These are phyloP conservation scores for Pyrus bretschneideri DNA, from an alignment of 306 rosid genomes.

Conservation along the genomic window DNA sequence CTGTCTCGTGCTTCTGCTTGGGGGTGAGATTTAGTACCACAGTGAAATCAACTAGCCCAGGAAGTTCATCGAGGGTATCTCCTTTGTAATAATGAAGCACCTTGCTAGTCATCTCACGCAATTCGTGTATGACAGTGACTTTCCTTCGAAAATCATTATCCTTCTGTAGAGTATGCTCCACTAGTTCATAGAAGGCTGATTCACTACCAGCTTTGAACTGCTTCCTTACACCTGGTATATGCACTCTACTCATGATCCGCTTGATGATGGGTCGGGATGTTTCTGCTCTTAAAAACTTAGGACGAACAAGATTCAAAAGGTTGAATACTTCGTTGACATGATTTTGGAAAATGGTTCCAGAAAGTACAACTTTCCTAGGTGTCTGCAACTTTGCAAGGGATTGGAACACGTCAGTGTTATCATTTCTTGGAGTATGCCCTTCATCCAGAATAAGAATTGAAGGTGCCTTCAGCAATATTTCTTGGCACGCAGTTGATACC, in stretches of 20 bases:
- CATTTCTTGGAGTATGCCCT: constrained; percentile 96
- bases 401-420: constrained; percentile 72
- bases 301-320: constrained; percentile 73
- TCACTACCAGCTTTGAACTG: constrained; percentile 38
- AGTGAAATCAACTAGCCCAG: constrained; percentile 80
- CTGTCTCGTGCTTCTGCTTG: constrained; percentile 51
- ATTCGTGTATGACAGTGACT: constrained; percentile 69
- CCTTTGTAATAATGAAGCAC: constrained; percentile 91
- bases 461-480: constrained; percentile 65
- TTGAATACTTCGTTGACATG: constrained; percentile 90
- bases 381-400: constrained; percentile 73
- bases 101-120: constrained; percentile 87
- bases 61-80: constrained; percentile 95
- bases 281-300: constrained; percentile 62
- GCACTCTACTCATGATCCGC: constrained; percentile 65
- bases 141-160: constrained; percentile 75
- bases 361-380: constrained; percentile 80
- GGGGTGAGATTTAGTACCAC: constrained; percentile 59
- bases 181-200: constrained; percentile 48
- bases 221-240: constrained; percentile 42
- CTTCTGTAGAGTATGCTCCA: constrained; percentile 76
- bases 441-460: constrained; percentile 82
- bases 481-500: constrained; percentile 43
- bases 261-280: constrained; percentile 58
- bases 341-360: constrained; percentile 88